Percentiles rank a stretch among this genome's conserved stretches.
Evolutionary conservation across 148 eudicot genomes (phyloP).

Genomic region (Diospyros kaki): DNA sequence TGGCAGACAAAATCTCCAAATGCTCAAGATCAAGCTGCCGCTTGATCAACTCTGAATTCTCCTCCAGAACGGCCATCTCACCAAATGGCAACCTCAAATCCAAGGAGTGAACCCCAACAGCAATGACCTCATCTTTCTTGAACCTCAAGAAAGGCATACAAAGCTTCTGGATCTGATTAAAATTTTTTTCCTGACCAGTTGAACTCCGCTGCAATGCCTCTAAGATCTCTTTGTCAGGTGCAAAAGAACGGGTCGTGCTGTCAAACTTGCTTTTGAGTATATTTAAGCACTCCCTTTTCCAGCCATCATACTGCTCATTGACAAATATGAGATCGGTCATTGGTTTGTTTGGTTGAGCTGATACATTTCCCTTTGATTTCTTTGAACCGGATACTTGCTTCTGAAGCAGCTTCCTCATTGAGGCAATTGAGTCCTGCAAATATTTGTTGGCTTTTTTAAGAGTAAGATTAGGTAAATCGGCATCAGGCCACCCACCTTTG

Average conservation of each 20-base stretch:
- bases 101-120: conserved; percentile 73
- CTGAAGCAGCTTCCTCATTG: conserved; percentile 75
- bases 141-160: conserved; percentile 92
- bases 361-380: conserved; percentile 44
- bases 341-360: conserved; percentile 42
- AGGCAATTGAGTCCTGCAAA: conserved; percentile 58
- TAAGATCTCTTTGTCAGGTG: conserved; percentile 66
- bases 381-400: conserved; percentile 74
- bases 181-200: conserved; percentile 47
- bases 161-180: conserved; percentile 65
- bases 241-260: conserved; percentile 36
- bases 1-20: conserved; percentile 48
- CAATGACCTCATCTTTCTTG: conserved; percentile 73
- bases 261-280: conserved; percentile 60
- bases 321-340: conserved; percentile 59
- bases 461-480: conserved; percentile 57
- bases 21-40: conserved; percentile 68
- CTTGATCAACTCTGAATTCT: conserved; percentile 58
- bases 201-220: conserved; percentile 58
- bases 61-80: conserved; percentile 64
- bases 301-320: conserved; percentile 79
- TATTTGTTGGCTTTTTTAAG: conserved; percentile 76
- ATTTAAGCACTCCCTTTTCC: conserved; percentile 77
- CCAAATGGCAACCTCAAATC: conserved; percentile 82
- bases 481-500: conserved; percentile 75